Base-by-base conservation (phyloP, 78 protist species). In the Acrasis kona region DNA sequence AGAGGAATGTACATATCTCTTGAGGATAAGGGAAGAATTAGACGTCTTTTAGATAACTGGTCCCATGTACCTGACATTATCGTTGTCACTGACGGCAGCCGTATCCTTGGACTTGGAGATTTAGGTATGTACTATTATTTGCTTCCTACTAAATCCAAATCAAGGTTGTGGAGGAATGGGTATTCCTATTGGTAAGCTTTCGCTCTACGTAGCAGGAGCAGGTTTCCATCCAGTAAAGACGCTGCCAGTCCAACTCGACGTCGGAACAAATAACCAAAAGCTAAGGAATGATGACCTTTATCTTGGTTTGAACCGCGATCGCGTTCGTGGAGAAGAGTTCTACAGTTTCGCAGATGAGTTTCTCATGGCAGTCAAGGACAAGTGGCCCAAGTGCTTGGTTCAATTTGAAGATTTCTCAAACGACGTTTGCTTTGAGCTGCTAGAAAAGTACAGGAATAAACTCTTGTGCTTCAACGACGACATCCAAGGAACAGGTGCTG, bases 31-130 rank as follows among this genome's bases (percentile, higher is more conserved):
- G 97, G 91, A 3, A 36, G 68, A 37, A 82, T 92, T 65, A 34
- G 67, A 38, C 40, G 41, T 12, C 73, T 89, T 76, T 40, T 92
- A 67, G 65, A 73, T 27, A 89, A 90, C 72, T 93, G 95, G 95
- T 85, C 90, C 39, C 12, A 57, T 0, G 77, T 74, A 3, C 89
- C 84, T 1, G 92, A 89, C 28, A 78, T 91, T 38, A 88, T 95
- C 64, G 98, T 93, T 28, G 91, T 95, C 30, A 89, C 97, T 12
- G 99, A 97, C 61, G 99, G 99, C 30, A 76, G 83, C n/a, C 92
- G 99, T 37, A 97, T 97, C 73, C 86, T 97, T 0, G 99, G 99
- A 39, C 91, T 97, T 12, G 99, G 99, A 37, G 98, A 96, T 77
- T 87, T 92, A 0, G 99, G 98, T 27, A 83, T 86, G n/a, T n/a